Evolutionary conservation across 2,329 filamentous ascomycete species (phyloP), one percentile per base, ranked within the genome.

Genomic region (Zasmidium angulare): DNA sequence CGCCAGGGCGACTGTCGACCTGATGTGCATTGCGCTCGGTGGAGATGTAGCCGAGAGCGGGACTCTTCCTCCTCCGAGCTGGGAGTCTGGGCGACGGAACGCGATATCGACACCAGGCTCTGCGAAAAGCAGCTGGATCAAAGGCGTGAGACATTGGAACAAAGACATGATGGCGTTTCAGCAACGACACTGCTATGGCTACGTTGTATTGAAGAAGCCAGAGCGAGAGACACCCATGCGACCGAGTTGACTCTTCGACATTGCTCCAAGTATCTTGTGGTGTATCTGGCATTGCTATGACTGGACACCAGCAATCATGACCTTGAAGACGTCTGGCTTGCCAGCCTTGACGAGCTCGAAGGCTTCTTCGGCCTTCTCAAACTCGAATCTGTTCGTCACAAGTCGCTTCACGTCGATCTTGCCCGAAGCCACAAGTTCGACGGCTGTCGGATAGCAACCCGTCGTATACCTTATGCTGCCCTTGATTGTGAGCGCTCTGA

Each of bases 401-500:
- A 78, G 60, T 3, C 66, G 65, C 65, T 77, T 76, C 2, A 75
- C 72, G 53, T 77, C 63, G 19, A 82, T 72, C 64, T 80, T 81
- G 0, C 80, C 78, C n/a, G 72, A 76, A 0, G 78, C 75, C n/a
- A 84, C 74, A 6, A 85, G 69, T 46, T 80, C 73, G 0, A 85
- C 72, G 0, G 82, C 82, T 3, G 74, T 65, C 0, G 79, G 76
- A 66, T 83, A 84, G 61, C 78, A 80, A 0, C 82, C 81, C 0
- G 76, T 71, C 2, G 74, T 77, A 60, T 84, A 85, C 2, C 81
- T 74, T 53, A 84, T 82, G 0, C 77, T 81, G 1, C 82, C 82
- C 54, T 79, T 78, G 60, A 84, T 73, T 2, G 69, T 78, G 50
- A 84, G 66, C 0, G 74, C 82, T 3, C 78, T 74, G 58, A 79